Evolutionary conservation across 176 grass and related monocot species (phyloP), one percentile per base, ranked within the genome.

Genomic region (Oryza meyeriana): DNA sequence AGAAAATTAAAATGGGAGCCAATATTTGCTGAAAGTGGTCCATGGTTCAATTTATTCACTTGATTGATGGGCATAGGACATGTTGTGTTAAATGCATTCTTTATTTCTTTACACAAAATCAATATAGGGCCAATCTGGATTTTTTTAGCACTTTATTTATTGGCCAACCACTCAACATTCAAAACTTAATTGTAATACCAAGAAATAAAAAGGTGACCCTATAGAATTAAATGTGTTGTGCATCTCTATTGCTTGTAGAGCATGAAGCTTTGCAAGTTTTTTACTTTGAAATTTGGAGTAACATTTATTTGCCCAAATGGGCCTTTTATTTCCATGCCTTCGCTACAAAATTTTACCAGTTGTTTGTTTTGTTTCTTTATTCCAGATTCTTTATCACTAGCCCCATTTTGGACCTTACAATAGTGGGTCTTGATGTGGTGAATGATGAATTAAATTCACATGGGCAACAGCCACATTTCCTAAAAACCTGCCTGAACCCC

Each of bases 301-400:
- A 13, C 13, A 38, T 73, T 50, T 81, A 65, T 38, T 5, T 39
- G 16, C 58, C 45, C 3, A 34, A 72, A 39, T 78, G 73, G n/a
- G 33, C 17, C 42, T 85, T 72, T 81, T 10, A 62, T 10, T 81
- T 76, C 6, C 82, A 85, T 65, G 50, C 34, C 6, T 72, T 81
- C 61, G 44, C 66, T 67, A 80, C 50, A 58, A 6, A 70, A 72
- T 58, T 82, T 75, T 61, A 86, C 66, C 45, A 36, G 12, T 52
- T 77, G 12, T 14, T 24, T 22, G 29, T 44, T 36, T 63, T 72
- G 28, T 78, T 76, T 77, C 38, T 78, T 68, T 8, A 67, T 66
- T 90, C n/a, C 93, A 95, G 95, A 84, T 95, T 98, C 76, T 98
- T 98, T 65, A 93, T 98, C 71, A 95, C 90, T 32, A 98, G 86